phyloP scores from a whole-genome alignment of 2,329 filamentous ascomycete genomes.

The Lithohypha guttulata region DNA sequence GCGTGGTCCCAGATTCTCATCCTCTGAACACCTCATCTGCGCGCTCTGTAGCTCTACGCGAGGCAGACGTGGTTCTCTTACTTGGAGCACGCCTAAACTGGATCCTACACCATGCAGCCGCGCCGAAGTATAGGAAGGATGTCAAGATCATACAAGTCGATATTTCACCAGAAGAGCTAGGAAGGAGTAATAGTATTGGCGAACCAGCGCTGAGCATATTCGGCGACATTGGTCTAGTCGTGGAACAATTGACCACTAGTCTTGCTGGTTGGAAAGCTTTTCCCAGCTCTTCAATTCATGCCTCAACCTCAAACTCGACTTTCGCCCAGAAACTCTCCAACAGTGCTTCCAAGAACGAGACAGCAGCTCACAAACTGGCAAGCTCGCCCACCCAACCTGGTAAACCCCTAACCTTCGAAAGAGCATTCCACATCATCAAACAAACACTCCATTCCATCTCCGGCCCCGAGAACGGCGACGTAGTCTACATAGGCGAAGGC shows the following conservation, averaged over 20 bases:
- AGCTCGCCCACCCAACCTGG: slow-evolving; percentile 25
- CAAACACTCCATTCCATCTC: slow-evolving; percentile 37
- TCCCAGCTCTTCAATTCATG: slow-evolving; percentile 24
- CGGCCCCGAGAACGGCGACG: slow-evolving; percentile 34
- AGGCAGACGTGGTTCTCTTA: slow-evolving; percentile 45
- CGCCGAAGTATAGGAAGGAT: slow-evolving; percentile 42
- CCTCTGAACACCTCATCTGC: slow-evolving; percentile 43
- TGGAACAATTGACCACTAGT: slow-evolving; percentile 35
- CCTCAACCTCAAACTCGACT: slow-evolving; percentile 26
- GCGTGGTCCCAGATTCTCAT: slow-evolving; percentile 45
- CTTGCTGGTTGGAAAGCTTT: slow-evolving; percentile 38
- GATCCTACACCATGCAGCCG: slow-evolving; percentile 47
- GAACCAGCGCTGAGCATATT: slow-evolving; percentile 35
- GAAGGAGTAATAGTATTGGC: slow-evolving; percentile 39
- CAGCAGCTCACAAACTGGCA: slow-evolving; percentile 34
- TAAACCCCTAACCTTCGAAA: slow-evolving; percentile 40
- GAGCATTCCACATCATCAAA: slow-evolving; percentile 44
- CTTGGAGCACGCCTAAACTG: slow-evolving; percentile 47
- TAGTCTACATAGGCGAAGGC: slow-evolving; percentile 49
- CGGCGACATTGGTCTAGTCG: slow-evolving; percentile 42
- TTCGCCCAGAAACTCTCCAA: slow-evolving; percentile 21
- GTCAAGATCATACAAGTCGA: slow-evolving; percentile 48
- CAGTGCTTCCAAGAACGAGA: slow-evolving; percentile 37
- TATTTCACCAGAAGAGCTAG: slow-evolving; percentile 44
- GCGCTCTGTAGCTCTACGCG: slow-evolving; percentile 42